Conservation (phyloP, 1,284 basidiomycete species). For the Sporisorium sorghi region DNA sequence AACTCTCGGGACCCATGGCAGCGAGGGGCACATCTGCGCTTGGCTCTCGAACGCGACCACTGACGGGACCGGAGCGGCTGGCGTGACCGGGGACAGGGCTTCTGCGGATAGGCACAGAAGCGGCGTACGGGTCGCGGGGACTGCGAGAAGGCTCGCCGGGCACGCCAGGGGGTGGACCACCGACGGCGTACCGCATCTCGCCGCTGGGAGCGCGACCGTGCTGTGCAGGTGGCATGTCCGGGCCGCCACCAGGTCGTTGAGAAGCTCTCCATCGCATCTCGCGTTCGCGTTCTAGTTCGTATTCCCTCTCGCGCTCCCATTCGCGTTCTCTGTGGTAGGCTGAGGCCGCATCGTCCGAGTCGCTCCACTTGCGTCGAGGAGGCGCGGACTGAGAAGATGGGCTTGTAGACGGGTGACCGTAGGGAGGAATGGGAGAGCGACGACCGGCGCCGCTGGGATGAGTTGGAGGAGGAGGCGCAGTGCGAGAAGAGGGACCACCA, state of each 20-base stretch:
- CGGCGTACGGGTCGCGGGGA: slow-evolving; percentile 31
- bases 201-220: slow-evolving; percentile 33
- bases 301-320: slow-evolving; percentile 49
- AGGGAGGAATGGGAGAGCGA: slow-evolving; percentile 36
- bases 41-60: slow-evolving; percentile 33
- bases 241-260: slow-evolving; percentile 21
- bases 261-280: slow-evolving; percentile 50
- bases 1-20: slow-evolving; percentile 36
- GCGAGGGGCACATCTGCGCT: slow-evolving; percentile 38
- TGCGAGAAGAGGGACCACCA: slow-evolving; percentile 31
- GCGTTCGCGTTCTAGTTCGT: slow-evolving; percentile 48
- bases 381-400: slow-evolving; percentile 45
- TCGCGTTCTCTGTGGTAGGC: slow-evolving; percentile 42
- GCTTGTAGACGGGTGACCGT: slow-evolving; percentile 25
- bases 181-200: slow-evolving; percentile 32
- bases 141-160: slow-evolving; percentile 30
- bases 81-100: slow-evolving; percentile 33
- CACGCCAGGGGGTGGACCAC: slow-evolving; percentile 28
- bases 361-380: slow-evolving; percentile 58
- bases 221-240: slow-evolving; percentile 30
- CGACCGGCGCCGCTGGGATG: slow-evolving; percentile 20
- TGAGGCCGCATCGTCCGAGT: slow-evolving; percentile 44
- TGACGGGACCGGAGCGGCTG: slow-evolving; percentile 12
- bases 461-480: slow-evolving; percentile 20
- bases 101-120: slow-evolving; percentile 30